Conservation (phyloP, 2,329 filamentous ascomycete genomes). For the Cordyceps sp. region DNA sequence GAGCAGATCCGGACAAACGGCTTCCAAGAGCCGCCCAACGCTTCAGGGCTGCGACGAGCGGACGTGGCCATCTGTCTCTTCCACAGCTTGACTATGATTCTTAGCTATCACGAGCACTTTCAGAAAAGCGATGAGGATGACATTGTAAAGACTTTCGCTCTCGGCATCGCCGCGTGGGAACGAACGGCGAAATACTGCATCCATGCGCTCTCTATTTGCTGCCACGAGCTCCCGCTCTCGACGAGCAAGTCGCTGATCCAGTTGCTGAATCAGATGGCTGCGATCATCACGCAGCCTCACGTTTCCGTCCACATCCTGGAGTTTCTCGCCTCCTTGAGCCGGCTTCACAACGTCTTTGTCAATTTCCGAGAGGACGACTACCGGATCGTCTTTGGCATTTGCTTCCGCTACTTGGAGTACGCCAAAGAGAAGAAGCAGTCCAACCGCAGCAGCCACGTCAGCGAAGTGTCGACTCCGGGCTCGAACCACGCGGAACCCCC, state of each 20-base stretch:
- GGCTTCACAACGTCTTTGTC: constrained; percentile 68
- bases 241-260: constrained; percentile 73
- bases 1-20: constrained; percentile 64
- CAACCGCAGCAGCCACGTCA: constrained; percentile 26
- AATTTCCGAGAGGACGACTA: constrained; percentile 88
- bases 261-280: constrained; percentile 84
- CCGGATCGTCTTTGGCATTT: constrained; percentile 87
- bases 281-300: constrained; percentile 84
- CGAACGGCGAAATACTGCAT: constrained; percentile 85
- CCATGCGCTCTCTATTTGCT: constrained; percentile 86
- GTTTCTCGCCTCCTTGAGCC: constrained; percentile 78
- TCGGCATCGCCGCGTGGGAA: constrained; percentile 71
- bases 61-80: constrained; percentile 84
- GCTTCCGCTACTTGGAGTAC: constrained; percentile 82
- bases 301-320: constrained; percentile 92
- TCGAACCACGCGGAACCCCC: constrained; percentile 6
- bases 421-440: constrained; percentile 50
- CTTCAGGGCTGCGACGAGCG: constrained; percentile 67
- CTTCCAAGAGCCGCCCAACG: constrained; percentile 65
- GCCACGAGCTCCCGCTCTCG: constrained; percentile 79
- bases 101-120: constrained; percentile 81
- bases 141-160: constrained; percentile 70
- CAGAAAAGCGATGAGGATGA: constrained; percentile 77
- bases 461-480: constrained; percentile 19
- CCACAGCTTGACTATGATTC: constrained; percentile 69